A percentile compares a stretch with the other conserved stretches of the same genome.
Evolutionary conservation across 441 rosid species (phyloP).

Genomic region (Kokia cookei): DNA sequence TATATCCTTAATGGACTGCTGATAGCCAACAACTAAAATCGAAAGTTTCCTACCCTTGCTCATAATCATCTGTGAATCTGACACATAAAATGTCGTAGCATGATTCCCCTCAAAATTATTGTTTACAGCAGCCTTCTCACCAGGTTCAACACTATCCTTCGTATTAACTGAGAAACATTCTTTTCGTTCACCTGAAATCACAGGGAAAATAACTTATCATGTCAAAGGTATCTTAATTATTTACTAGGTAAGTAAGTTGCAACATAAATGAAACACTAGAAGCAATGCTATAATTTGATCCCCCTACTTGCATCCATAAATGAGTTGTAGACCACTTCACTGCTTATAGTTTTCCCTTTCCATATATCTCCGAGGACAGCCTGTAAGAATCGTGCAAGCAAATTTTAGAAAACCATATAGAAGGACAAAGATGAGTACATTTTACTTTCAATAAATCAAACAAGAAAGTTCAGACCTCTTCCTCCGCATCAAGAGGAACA

Average conservation of each 20-base stretch:
- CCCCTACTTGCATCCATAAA: constrained; percentile 30
- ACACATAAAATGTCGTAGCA: constrained; percentile 2
- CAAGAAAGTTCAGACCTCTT: constrained; percentile 43
- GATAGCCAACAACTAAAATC: not conserved
- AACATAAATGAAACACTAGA: constrained; percentile 21
- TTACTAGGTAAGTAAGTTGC: not conserved
- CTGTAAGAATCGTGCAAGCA: constrained; percentile 26
- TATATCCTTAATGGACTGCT: not conserved
- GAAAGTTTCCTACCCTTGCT: constrained; percentile 11
- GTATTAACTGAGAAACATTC: not conserved
- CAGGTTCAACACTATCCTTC: not conserved
- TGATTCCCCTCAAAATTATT: not conserved
- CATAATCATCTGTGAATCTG: not conserved
- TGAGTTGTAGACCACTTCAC: constrained; percentile 43
- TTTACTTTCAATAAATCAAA: not conserved
- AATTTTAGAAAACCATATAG: not conserved
- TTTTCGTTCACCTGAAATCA: constrained; percentile 4
- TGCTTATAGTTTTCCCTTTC: constrained; percentile 64
- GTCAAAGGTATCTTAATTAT: not conserved
- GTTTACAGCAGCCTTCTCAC: not conserved
- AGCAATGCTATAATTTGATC: constrained; percentile 31
- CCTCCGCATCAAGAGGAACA: constrained; percentile 64
- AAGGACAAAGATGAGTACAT: not conserved
- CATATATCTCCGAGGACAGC: constrained; percentile 58
- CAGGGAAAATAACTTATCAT: not conserved